Conservation (phyloP, 768 basidiomycete species). For the Pleurotus citrinopileatus region DNA sequence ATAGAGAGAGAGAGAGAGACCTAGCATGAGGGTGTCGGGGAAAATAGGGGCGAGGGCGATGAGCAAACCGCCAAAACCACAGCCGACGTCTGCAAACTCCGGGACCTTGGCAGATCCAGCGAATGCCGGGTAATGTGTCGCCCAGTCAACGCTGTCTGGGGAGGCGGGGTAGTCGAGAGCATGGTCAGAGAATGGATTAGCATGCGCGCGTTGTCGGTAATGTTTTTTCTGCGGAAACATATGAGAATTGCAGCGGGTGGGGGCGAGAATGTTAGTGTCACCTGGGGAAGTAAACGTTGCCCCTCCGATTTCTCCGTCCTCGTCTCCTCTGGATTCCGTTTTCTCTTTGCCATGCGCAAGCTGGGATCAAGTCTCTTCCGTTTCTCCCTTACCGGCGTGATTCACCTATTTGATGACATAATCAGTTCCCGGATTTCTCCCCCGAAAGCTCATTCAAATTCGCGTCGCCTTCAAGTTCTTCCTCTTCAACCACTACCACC, state of each 20-base stretch:
- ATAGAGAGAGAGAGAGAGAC: constrained; percentile 45
- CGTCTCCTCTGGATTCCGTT: constrained; percentile 16
- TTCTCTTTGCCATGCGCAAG: constrained; percentile 35
- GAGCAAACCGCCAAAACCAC: constrained; percentile 94
- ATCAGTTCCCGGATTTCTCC: constrained; percentile 23
- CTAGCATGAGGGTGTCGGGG: constrained; percentile 91
- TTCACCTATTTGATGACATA: constrained; percentile 6
- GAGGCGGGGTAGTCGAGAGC: constrained; percentile 81
- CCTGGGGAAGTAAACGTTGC: constrained; percentile 52
- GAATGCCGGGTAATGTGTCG: constrained; percentile 76
- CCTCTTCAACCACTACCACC: constrained; percentile 15
- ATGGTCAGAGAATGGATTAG: constrained; percentile 88
- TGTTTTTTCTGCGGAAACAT: constrained; percentile 62
- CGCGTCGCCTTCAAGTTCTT: constrained; percentile 17
- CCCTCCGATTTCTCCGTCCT: too few relatives aligned
- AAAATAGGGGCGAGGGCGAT: constrained; percentile 87
- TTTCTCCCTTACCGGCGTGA: too few relatives aligned
- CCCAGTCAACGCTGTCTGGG: constrained; percentile 80
- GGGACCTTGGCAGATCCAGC: constrained; percentile 58
- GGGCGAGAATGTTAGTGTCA: too few relatives aligned
- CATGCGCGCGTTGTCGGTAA: constrained; percentile 81
- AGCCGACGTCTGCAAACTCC: constrained; percentile 96
- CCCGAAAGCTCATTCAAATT: constrained; percentile 13
- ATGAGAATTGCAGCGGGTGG: neutral
- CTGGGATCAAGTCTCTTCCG: neutral